Evolutionary conservation across 371 early-diverging fungal genomes (phyloP).

Genomic region (Mucor ambiguus): DNA sequence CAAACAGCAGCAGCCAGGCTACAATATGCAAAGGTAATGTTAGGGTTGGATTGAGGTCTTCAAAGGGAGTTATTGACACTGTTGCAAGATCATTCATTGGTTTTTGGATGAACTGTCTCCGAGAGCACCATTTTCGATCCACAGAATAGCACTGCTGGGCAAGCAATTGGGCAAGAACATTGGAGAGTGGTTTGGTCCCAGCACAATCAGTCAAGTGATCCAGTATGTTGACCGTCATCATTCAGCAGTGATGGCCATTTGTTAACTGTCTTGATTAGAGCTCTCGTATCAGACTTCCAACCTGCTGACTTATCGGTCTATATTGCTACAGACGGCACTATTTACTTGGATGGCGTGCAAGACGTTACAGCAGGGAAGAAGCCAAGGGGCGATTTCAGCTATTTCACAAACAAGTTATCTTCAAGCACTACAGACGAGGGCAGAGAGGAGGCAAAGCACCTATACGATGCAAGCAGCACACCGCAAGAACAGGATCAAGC

Average conservation of each 20-base stretch:
- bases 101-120: constrained; percentile 83
- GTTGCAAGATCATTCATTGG: constrained; percentile 69
- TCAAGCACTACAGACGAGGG: constrained; percentile 12
- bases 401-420: constrained; percentile 9
- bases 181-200: constrained; percentile 97
- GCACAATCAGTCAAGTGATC: constrained; percentile 88
- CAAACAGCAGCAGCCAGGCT: constrained; percentile 38
- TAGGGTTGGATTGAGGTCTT: background rate
- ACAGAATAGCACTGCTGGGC: constrained; percentile 87
- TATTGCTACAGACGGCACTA: constrained; percentile 74
- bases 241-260: background rate
- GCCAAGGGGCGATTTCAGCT: constrained; percentile 42
- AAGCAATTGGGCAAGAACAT: constrained; percentile 84
- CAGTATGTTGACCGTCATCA: constrained; percentile 53
- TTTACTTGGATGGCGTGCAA: constrained; percentile 67
- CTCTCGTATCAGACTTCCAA: constrained; percentile 66
- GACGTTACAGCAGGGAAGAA: constrained; percentile 43
- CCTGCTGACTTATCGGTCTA: constrained; percentile 67
- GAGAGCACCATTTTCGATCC: constrained; percentile 87
- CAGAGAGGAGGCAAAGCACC: constrained; percentile 32
- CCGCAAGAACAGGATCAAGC: background rate
- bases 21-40: constrained; percentile 49
- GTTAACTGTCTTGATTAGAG: constrained; percentile 38
- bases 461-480: constrained; percentile 33
- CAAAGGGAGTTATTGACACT: background rate